These are phyloP conservation scores for Exophiala aquamarina DNA, from an alignment of 2,329 filamentous ascomycete species.

Conservation along the genomic window DNA sequence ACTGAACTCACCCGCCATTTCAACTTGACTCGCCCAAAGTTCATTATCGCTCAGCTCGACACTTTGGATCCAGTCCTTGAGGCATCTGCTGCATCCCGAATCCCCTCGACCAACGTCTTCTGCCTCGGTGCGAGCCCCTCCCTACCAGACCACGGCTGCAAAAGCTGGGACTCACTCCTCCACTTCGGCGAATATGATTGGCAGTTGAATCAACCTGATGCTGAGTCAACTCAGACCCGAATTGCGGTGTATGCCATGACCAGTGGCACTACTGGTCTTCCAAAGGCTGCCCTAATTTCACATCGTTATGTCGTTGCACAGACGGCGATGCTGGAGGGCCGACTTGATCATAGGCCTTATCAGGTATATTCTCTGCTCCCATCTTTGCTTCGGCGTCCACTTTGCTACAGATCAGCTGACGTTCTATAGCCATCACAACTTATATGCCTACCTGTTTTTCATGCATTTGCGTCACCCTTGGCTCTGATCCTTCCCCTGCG, in stretches of 20 bases:
- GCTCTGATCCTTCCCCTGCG: constrained; percentile 48
- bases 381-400: neutral
- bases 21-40: constrained; percentile 42
- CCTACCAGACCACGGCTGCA: constrained; percentile 2
- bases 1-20: constrained; percentile 51
- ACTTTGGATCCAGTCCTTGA: constrained; percentile 38
- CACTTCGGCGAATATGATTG: constrained; percentile 45
- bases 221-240: constrained; percentile 47
- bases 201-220: constrained; percentile 25
- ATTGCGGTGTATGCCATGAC: constrained; percentile 46
- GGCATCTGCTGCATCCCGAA: constrained; percentile 32
- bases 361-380: constrained; percentile 14
- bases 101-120: constrained; percentile 34
- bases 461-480: constrained; percentile 50
- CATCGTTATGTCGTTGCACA: constrained; percentile 42
- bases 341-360: constrained; percentile 17
- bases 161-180: constrained; percentile 34
- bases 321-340: constrained; percentile 18
- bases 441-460: constrained; percentile 54
- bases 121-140: constrained; percentile 31
- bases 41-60: constrained; percentile 45
- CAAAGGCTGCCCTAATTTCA: constrained; percentile 60
- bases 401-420: constrained; percentile 15
- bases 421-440: constrained; percentile 41
- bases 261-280: constrained; percentile 61